These are phyloP conservation scores for Aspergillus neotritici DNA, from an alignment of 2,329 filamentous ascomycete genomes.

Conservation along the genomic window DNA sequence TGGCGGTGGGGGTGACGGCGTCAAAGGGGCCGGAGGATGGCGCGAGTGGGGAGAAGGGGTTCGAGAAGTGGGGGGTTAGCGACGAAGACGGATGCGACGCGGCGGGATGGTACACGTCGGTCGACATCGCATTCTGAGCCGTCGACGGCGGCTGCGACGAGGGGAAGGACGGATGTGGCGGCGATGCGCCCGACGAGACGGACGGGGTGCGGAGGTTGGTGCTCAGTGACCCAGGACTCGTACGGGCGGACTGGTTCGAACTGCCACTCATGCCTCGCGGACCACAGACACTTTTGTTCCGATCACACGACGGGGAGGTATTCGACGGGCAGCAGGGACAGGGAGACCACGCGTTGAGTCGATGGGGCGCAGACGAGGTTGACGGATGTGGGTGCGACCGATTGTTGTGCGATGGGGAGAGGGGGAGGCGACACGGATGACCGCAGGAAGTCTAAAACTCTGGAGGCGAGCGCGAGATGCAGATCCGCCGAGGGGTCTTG, in stretches of 20 bases:
- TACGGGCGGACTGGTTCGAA: constrained; percentile 38
- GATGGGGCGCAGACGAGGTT: background rate
- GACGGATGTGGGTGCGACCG: too few relatives aligned
- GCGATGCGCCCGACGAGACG: constrained; percentile 36
- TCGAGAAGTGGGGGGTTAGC: constrained; percentile 31
- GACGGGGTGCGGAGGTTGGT: constrained; percentile 37
- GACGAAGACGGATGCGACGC: constrained; percentile 33
- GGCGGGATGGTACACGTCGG: constrained; percentile 38
- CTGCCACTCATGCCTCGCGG: constrained; percentile 38
- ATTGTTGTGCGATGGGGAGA: too few relatives aligned
- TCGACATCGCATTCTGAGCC: constrained; percentile 41
- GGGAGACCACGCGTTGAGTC: constrained; percentile 7
- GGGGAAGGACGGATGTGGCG: constrained; percentile 29
- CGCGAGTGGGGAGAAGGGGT: constrained; percentile 36
- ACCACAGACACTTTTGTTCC: background rate
- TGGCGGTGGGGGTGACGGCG: constrained; percentile 24
- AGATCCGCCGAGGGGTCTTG: too few relatives aligned
- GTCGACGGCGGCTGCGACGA: constrained; percentile 32
- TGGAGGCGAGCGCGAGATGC: too few relatives aligned
- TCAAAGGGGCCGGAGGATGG: constrained; percentile 31
- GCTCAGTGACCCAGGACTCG: constrained; percentile 37
- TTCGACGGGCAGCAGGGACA: too few relatives aligned
- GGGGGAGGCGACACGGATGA: too few relatives aligned
- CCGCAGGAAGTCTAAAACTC: too few relatives aligned
- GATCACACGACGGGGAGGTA: background rate